Evolutionary conservation across 192 early-diverging fungal species (phyloP).

Genomic region (Obelidium mucronatum): DNA sequence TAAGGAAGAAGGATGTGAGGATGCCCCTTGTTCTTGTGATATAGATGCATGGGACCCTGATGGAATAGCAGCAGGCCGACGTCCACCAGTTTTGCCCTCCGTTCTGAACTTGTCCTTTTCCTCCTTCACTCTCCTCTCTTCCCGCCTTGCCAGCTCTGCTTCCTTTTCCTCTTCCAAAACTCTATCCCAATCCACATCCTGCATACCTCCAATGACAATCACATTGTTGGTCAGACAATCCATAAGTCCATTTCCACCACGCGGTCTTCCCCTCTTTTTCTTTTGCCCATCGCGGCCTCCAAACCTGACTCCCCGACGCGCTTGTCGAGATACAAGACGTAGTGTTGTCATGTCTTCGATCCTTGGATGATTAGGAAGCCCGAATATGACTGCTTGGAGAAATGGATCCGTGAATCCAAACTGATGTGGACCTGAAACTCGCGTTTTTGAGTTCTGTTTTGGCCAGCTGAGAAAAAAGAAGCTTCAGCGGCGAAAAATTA

Average conservation of each 20-base stretch:
- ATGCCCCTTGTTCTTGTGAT: not conserved
- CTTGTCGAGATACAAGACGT: slow-evolving; percentile 29
- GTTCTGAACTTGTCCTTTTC: not conserved
- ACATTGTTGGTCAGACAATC: slow-evolving; percentile 5
- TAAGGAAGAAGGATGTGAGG: not conserved
- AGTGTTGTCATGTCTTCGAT: slow-evolving; percentile 32
- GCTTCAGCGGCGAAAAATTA: not conserved
- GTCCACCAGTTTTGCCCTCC: not conserved
- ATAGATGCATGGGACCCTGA: not conserved
- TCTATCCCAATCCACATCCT: slow-evolving; percentile 14
- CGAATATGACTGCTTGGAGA: slow-evolving; percentile 35
- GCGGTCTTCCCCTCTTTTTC: slow-evolving; percentile 17
- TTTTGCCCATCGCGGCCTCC: slow-evolving; percentile 18
- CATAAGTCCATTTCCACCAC: not conserved
- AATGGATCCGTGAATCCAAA: slow-evolving; percentile 42
- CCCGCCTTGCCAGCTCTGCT: slow-evolving; percentile 14
- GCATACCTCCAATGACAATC: slow-evolving; percentile 17
- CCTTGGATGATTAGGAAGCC: slow-evolving; percentile 20
- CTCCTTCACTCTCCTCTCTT: slow-evolving; percentile 15
- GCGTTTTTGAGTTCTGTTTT: slow-evolving; percentile 30
- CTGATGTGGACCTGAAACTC: slow-evolving; percentile 35
- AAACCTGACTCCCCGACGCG: slow-evolving; percentile 20
- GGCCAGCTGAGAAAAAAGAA: not conserved
- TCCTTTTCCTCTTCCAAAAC: slow-evolving; percentile 18
- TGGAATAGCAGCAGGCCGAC: not conserved